Evolutionary conservation across 2,329 filamentous ascomycete genomes (phyloP), one percentile per base, ranked within the genome.

Genomic region (Pseudogymnoascus sp.): DNA sequence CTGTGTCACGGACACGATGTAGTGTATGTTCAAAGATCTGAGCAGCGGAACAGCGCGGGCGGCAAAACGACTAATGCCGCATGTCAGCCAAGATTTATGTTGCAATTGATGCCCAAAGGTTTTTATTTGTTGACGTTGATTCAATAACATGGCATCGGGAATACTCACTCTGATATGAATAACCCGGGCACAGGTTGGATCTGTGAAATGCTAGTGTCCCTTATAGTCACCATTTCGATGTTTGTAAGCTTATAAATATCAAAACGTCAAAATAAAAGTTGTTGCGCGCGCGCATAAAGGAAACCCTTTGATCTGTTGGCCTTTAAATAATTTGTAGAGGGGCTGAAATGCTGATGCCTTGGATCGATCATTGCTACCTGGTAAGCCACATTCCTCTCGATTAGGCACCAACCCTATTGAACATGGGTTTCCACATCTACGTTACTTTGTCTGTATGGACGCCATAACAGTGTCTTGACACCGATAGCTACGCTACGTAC

Each of bases 1-100:
- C 14, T 25, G 35, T 2, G 62, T 63, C 12, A 60, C 41, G 8
- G 60, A 63, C 12, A 63, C 28, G 9, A 62, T 63, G 35, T 57
- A 34, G 14, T 6, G 39, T 18, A 62, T 63, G 11, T 50, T 60
- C 12, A 39, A 14, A 12, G 11, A 28, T 9, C 22, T 57, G 12
- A 62, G 62, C 16, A 63, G 39, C 2, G 60, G 22, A 32, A 34
- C 6, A 14, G 60, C 58, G 12, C 60, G 62, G 18, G 60, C 57
- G 5, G 62, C 57, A 38, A 62, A 60, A 39, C 62, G 62, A 58
- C 60, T 63, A 47, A 28, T 47, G 2, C 14, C 4, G 14, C 22
- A 50, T 6, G 28, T 50, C 14, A 50, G 41, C 1, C 41, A 47
- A 9, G 41, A 28, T 47, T 28, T 16, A 9, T 28, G 16, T 28